Base-by-base conservation (phyloP, 495 filamentous ascomycete species). In the Bacidia gigantensis region DNA sequence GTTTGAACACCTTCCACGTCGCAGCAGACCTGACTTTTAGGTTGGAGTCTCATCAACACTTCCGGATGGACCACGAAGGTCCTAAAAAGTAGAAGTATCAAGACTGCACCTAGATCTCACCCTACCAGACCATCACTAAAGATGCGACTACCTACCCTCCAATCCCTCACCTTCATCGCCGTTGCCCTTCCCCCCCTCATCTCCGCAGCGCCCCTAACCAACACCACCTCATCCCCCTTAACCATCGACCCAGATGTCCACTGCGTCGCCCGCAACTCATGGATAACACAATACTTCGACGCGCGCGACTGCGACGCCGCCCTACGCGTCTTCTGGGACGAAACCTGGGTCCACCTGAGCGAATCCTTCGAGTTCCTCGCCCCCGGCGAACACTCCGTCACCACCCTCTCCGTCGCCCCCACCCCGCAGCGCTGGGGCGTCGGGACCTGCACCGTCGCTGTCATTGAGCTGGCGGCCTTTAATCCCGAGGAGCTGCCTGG, bases 351-450 rank as follows among this genome's bases (percentile, higher is more conserved):
- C 42, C 42, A 45, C 42, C 42, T 18, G 22, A 18, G 17, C 42
- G 42, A 45, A 17, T 17, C 7, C 7, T 45, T 45, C 42, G 42
- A 45, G 22, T 45, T 45, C 42, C 42, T 45, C 42, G 42, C 42
- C 42, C 42, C 42, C 5, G 42, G 17, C 42, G 5, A 5, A 5
- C 42, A 11, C 17, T 17, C 7, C 5, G 17, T 18, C 7, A 45
- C 42, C 17, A 7, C 42, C 17, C 42, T 45, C 5, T 5, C 5
- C 14, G 7, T 14, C 5, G 29, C 14, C 7, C 29, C 5, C 7
- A 35, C 29, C 7, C 29, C 29, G 5, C 29, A 35, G 29, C 29
- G 29, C 5, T 35, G 29, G 29, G 14, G 7, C 7, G 7, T 7
- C 14, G 14, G 5, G 29, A 35, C 7, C 29, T 35, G 29, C 29